Evolutionary conservation across 2,329 filamentous ascomycete species (phyloP), one percentile per base, ranked within the genome.

Genomic region (Fusarium praegraminearum): DNA sequence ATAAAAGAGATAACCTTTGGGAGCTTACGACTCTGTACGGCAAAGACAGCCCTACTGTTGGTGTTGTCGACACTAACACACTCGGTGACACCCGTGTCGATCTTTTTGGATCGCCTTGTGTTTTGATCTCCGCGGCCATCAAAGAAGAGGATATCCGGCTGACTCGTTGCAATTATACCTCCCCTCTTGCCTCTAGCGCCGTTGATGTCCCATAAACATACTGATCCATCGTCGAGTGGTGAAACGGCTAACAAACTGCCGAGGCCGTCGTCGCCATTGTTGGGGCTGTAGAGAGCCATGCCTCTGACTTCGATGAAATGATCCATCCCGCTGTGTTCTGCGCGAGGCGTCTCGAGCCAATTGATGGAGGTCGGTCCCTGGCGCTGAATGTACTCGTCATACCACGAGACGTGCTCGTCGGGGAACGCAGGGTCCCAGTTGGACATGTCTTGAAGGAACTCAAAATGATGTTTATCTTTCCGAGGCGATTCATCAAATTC

Each of bases 361-460:
- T 87, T 90, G 55, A 93, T 83, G 16, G 85, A 85, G n/a, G 93
- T 84, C 0, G 90, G 89, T 1, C 89, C 93, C 79, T 94, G 86
- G 35, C 94, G 87, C 55, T 94, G 93, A 67, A 97, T 91, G 76
- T 94, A 97, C 78, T 98, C 94, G 57, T 92, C 87, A 78, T 97
- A 97, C 91, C 93, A 98, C 50, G 92, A 89, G 22, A 94, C 84
- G 41, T 83, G 83, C 79, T 98, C 94, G 7, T 80, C 82, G 0
- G 89, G 87, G 68, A 91, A 93, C 0, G 88, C 88, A 1, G 93
- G 93, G 72, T 97, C 93, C 94, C 94, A 97, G 71, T 93, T 93
- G 7, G 90, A 90, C 75, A 92, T 83, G 60, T 93, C 86, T 51
- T 89, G 86, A 2, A 76, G 57, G 32, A 71, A 70, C 30, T 72